Conservation (phyloP, 2,329 filamentous ascomycete species). For the Fusarium proliferatum region DNA sequence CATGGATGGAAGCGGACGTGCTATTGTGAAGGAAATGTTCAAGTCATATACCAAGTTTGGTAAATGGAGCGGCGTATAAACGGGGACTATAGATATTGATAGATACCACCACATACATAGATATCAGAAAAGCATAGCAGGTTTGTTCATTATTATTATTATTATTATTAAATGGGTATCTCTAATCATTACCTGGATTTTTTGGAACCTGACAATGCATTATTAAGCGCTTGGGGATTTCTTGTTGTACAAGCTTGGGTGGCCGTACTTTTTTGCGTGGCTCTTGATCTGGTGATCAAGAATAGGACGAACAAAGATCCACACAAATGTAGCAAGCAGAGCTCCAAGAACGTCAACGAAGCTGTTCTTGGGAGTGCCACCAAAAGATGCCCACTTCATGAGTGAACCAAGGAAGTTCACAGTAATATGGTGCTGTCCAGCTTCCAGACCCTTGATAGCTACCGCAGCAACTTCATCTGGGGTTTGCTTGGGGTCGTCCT, state of each 20-base stretch:
- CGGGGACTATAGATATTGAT: constrained; percentile 16
- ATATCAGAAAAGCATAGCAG: constrained; percentile 8
- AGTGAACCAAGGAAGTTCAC: constrained; percentile 77
- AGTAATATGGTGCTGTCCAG: constrained; percentile 81
- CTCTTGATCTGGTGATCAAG: constrained; percentile 68
- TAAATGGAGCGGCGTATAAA: constrained; percentile 70
- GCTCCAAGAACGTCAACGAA: constrained; percentile 68
- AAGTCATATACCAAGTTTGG: constrained; percentile 71
- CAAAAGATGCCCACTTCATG: constrained; percentile 73
- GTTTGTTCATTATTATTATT: constrained; percentile 27
- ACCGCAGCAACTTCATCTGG: constrained; percentile 80
- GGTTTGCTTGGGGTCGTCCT: constrained; percentile 81
- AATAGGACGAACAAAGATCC: constrained; percentile 67
- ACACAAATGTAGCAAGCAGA: constrained; percentile 64
- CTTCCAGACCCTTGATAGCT: constrained; percentile 80
- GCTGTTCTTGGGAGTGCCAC: constrained; percentile 67
- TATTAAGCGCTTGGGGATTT: constrained; percentile 13
- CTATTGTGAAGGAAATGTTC: constrained; percentile 68
- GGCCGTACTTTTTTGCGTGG: constrained; percentile 68
- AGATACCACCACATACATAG: constrained; percentile 36
- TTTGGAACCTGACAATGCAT: not conserved
- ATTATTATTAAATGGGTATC: constrained; percentile 37
- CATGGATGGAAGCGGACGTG: constrained; percentile 68
- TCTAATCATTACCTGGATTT: not conserved
- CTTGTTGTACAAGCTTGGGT: constrained; percentile 62